phyloP scores from a whole-genome alignment of 2,329 filamentous ascomycete species.

The Pseudogymnoascus destructans region DNA sequence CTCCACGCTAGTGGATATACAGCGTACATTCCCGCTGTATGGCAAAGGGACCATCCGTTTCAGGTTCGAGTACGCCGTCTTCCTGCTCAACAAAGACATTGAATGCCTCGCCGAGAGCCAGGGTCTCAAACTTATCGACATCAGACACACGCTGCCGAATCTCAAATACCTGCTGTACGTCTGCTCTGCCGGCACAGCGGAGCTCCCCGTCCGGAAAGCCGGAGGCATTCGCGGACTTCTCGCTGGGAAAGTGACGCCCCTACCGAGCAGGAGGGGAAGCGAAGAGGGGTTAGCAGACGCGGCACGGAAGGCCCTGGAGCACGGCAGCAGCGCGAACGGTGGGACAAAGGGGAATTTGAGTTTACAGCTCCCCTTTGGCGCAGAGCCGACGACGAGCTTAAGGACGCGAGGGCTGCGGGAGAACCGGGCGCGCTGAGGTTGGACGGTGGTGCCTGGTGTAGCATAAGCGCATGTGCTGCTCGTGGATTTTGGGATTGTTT shows the following conservation, averaged over 20 bases:
- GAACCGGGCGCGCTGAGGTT: slow-evolving; percentile 14
- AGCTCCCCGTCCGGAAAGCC: slow-evolving; percentile 47
- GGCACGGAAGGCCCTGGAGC: slow-evolving; percentile 21
- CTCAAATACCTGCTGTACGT: slow-evolving; percentile 87
- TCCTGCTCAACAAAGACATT: slow-evolving; percentile 92
- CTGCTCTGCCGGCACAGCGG: slow-evolving; percentile 61
- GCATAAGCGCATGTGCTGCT: not conserved
- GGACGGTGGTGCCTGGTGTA: not conserved
- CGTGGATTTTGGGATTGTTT: not conserved
- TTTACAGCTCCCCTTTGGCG: slow-evolving; percentile 15
- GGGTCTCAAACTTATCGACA: slow-evolving; percentile 70
- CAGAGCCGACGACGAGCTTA: slow-evolving; percentile 19
- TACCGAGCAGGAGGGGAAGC: slow-evolving; percentile 21
- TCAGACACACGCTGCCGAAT: slow-evolving; percentile 84
- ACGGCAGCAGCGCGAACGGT: slow-evolving; percentile 15
- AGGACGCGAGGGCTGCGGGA: slow-evolving; percentile 26
- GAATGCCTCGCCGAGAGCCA: slow-evolving; percentile 54
- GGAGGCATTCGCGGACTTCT: slow-evolving; percentile 48
- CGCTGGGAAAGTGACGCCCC: slow-evolving; percentile 28
- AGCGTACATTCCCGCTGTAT: slow-evolving; percentile 70
- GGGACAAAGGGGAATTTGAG: slow-evolving; percentile 6
- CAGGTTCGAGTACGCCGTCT: slow-evolving; percentile 91
- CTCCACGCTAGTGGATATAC: slow-evolving; percentile 33
- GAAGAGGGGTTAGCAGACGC: slow-evolving; percentile 20
- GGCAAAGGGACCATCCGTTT: slow-evolving; percentile 60